phyloP scores from a whole-genome alignment of 495 filamentous ascomycete species.

The Aspergillus homomorphus region DNA sequence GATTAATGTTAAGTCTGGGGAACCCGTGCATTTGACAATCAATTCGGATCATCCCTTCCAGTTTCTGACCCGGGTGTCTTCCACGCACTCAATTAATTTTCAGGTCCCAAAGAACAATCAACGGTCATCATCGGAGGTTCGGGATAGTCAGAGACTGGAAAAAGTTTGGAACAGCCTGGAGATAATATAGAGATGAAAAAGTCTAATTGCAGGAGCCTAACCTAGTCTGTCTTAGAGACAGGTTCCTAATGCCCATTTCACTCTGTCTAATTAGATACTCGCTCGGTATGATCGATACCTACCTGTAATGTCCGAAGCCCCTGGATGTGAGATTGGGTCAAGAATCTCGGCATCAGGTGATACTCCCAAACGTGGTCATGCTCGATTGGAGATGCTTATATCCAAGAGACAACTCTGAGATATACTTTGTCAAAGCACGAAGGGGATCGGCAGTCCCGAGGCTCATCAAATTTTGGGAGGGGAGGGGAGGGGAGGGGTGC shows the following conservation, averaged over 20 bases:
- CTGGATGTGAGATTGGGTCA: not conserved
- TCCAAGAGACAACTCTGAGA: not conserved
- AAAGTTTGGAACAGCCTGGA: not conserved
- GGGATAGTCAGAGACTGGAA: not conserved
- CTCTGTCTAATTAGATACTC: not conserved
- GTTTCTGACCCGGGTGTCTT: not conserved
- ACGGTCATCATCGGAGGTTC: not conserved
- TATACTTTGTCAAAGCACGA: not conserved
- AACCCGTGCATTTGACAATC: not conserved
- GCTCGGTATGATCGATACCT: not conserved
- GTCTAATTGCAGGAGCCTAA: not conserved
- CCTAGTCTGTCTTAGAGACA: not conserved
- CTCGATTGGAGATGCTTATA: not conserved
- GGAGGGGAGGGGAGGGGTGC: not conserved
- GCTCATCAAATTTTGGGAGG: too few relatives aligned
- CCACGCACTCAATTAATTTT: not conserved
- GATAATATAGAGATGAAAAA: not conserved
- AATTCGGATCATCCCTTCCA: not conserved
- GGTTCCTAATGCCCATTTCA: not conserved
- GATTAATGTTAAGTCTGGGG: not conserved
- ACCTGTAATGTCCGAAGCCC: not conserved
- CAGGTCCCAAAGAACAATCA: not conserved
- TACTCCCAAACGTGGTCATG: not conserved
- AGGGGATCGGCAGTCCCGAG: not conserved
- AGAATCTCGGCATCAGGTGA: not conserved